These are phyloP conservation scores for Cochlearia excelsa DNA, from an alignment of 345 rosid species.

Conservation along the genomic window DNA sequence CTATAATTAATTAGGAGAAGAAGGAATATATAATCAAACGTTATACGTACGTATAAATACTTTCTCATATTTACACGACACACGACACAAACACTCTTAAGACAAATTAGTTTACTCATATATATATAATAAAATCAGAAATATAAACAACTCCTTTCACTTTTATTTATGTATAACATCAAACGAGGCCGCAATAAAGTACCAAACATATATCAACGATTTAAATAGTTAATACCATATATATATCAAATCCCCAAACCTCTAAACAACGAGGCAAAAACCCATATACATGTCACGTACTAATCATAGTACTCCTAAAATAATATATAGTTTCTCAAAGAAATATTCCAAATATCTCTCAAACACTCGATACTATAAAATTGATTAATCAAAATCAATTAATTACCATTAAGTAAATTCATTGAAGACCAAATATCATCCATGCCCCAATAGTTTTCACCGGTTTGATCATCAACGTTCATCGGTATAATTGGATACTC, in stretches of 20 bases:
- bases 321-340: conserved; percentile 15
- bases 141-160: conserved; percentile 7
- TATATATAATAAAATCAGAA: neutral
- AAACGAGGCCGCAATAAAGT: conserved; percentile 2
- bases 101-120: neutral
- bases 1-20: too few relatives aligned
- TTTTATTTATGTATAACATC: conserved; percentile 30
- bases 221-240: conserved; percentile 12
- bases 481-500: conserved; percentile 27
- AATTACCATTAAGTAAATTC: conserved; percentile 59
- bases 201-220: conserved; percentile 25
- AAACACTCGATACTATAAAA: neutral
- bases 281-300: conserved; percentile 36
- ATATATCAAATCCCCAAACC: conserved; percentile 30
- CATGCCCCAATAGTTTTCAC: conserved; percentile 74
- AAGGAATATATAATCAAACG: neutral
- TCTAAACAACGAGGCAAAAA: conserved; percentile 34
- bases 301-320: conserved; percentile 31
- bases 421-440: conserved; percentile 82
- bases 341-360: conserved; percentile 14
- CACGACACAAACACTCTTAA: neutral
- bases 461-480: conserved; percentile 41
- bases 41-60: neutral
- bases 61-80: conserved; percentile 4
- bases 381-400: conserved; percentile 15